phyloP scores from a whole-genome alignment of 805 yeast species.

The Kuraishia piskuri region DNA sequence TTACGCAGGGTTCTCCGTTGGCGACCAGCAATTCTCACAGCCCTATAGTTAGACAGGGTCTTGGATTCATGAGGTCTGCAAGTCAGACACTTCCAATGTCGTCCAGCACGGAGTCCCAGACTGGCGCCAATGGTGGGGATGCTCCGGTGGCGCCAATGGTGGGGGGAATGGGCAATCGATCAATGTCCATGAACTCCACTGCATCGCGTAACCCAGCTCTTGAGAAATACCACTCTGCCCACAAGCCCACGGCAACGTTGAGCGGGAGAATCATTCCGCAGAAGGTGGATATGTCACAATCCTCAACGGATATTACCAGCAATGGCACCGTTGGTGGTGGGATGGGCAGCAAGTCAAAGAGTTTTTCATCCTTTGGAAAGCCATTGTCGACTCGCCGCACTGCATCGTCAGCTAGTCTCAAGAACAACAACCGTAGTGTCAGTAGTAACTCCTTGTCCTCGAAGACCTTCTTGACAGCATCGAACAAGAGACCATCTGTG shows the following conservation, averaged over 20 bases:
- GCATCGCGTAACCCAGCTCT: conserved; percentile 9
- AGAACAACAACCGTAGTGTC: conserved; percentile 19
- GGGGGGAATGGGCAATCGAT: not conserved
- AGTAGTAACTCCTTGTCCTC: conserved; percentile 20
- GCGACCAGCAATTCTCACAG: not conserved
- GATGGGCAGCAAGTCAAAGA: conserved; percentile 35
- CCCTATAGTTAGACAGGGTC: conserved; percentile 5
- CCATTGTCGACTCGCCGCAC: conserved; percentile 27
- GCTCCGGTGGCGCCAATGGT: not conserved
- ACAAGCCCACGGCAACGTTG: conserved; percentile 25
- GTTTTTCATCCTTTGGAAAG: conserved; percentile 29
- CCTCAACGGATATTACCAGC: not conserved
- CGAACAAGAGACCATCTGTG: conserved; percentile 54
- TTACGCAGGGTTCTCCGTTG: not conserved
- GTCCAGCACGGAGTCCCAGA: not conserved
- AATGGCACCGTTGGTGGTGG: conserved; percentile 13
- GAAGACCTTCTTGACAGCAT: conserved; percentile 39
- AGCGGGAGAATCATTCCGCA: conserved; percentile 39
- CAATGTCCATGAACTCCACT: conserved; percentile 6
- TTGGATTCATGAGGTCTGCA: conserved; percentile 1
- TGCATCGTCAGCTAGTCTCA: conserved; percentile 21
- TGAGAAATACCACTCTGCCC: conserved; percentile 25
- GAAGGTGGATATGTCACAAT: conserved; percentile 26
- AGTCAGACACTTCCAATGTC: not conserved
- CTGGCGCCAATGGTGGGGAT: not conserved